Evolutionary conservation across 768 basidiomycete species (phyloP), one percentile per base, ranked within the genome.

Genomic region (Agrocybe pediades): DNA sequence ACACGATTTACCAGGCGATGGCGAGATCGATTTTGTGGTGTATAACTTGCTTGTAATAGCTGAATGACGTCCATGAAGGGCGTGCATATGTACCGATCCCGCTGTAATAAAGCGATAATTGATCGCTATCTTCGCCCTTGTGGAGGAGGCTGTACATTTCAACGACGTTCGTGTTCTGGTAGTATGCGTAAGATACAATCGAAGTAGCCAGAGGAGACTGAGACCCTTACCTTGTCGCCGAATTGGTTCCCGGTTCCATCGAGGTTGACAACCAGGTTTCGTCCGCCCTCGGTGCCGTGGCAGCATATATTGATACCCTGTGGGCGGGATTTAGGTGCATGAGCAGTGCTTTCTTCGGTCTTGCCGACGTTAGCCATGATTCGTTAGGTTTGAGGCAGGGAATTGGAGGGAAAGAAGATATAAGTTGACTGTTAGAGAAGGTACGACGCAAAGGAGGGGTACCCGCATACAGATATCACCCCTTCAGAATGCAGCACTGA

Each of bases 241-340:
- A 65, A 69, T 36, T 68, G 58, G 44, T 69, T 69, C 6, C 64
- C 54, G 2, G 68, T 70, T 2, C 68, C 68, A 42, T 70, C 68
- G 23, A 64, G 53, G 43, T 42, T 55, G 15, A 64, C 41, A 13
- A 62, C 48, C 6, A 66, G 55, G 41, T 85, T 87, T 26, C 91
- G 17, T 1, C 47, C 53, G 36, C 23, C 40, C n/a, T 4, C 27
- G 13, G 2, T 19, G 24, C 43, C 11, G 33, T 36, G 33, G n/a
- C 33, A 36, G 11, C 33, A 36, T 36, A n/a, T 4, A n/a, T n/a
- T n/a, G n/a, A n/a, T n/a, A n/a, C n/a, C n/a, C n/a, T n/a, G n/a
- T n/a, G n/a, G n/a, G n/a, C n/a, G n/a, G n/a, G n/a, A n/a, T n/a
- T n/a, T n/a, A n/a, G n/a, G n/a, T n/a, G n/a, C n/a, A n/a, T n/a